phyloP scores from a whole-genome alignment of 257 asterid genomes.

The Linaria vulgaris region DNA sequence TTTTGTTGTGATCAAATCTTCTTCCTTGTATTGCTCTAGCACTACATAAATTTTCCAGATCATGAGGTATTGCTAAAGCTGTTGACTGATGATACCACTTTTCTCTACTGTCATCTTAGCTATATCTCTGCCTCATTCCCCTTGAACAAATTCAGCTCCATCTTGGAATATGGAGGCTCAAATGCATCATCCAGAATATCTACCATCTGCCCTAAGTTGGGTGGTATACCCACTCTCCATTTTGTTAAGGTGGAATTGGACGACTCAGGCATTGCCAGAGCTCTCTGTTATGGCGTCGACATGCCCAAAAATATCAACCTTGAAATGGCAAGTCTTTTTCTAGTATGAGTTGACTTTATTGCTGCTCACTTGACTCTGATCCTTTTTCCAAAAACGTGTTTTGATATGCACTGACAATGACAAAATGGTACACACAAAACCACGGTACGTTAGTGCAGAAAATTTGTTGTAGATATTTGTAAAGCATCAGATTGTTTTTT shows the following conservation, averaged over 20 bases:
- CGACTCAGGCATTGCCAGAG: constrained; percentile 41
- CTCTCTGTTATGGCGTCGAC: constrained; percentile 47
- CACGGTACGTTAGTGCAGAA: neutral
- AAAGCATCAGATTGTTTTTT: constrained; percentile 6
- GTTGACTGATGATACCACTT: constrained; percentile 27
- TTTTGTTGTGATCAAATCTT: constrained; percentile 9
- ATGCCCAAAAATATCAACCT: constrained; percentile 31
- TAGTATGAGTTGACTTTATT: constrained; percentile 11
- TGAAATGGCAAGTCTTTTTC: constrained; percentile 39
- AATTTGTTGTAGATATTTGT: neutral
- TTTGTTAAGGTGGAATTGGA: constrained; percentile 61
- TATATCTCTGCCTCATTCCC: constrained; percentile 54
- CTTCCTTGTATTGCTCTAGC: constrained; percentile 17
- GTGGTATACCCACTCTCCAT: constrained; percentile 42
- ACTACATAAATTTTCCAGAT: constrained; percentile 11
- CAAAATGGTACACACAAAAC: neutral
- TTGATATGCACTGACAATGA: constrained; percentile 8
- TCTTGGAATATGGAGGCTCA: constrained; percentile 73
- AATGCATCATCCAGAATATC: constrained; percentile 49
- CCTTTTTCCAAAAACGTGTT: constrained; percentile 1
- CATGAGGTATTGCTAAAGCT: constrained; percentile 19
- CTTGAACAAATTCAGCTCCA: constrained; percentile 41
- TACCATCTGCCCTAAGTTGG: constrained; percentile 35
- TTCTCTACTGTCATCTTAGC: constrained; percentile 35
- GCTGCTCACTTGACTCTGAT: constrained; percentile 8